phyloP scores from a whole-genome alignment of 1,284 basidiomycete genomes.

The Rhodotorula sp. region DNA sequence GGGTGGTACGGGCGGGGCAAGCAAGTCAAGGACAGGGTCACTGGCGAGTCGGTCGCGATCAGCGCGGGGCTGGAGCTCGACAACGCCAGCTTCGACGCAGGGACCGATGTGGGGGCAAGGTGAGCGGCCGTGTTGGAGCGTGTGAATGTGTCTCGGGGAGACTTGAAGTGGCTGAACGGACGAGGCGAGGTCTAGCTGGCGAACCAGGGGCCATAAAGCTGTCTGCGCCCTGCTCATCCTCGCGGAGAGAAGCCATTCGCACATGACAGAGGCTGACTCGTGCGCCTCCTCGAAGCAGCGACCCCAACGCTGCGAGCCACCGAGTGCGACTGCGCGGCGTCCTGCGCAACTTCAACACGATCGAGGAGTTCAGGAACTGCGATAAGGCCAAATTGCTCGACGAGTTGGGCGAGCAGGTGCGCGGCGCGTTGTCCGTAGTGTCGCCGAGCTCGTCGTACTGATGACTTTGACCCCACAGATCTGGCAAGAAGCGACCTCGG shows the following conservation, averaged over 20 bases:
- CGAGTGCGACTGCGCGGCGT: conserved; percentile 58
- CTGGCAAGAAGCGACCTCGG: conserved; percentile 9
- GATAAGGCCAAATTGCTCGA: conserved; percentile 80
- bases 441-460: neutral
- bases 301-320: conserved; percentile 1
- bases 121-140: neutral
- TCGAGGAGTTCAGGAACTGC: conserved; percentile 88
- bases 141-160: no score
- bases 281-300: no score
- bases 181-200: no score
- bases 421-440: neutral
- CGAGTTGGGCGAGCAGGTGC: conserved; percentile 32
- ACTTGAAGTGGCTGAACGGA: neutral
- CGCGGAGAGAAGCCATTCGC: neutral
- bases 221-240: neutral
- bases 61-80: conserved; percentile 46
- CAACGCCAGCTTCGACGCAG: conserved; percentile 55
- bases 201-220: no score
- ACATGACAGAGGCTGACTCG: neutral
- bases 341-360: conserved; percentile 81
- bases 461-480: conserved; percentile 3
- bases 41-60: conserved; percentile 52
- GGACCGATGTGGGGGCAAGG: conserved; percentile 11
- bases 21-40: conserved; percentile 70
- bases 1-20: conserved; percentile 72